Evolutionary conservation across 495 filamentous ascomycete species (phyloP), one percentile per base, ranked within the genome.

Genomic region (Penicillium paxilli): DNA sequence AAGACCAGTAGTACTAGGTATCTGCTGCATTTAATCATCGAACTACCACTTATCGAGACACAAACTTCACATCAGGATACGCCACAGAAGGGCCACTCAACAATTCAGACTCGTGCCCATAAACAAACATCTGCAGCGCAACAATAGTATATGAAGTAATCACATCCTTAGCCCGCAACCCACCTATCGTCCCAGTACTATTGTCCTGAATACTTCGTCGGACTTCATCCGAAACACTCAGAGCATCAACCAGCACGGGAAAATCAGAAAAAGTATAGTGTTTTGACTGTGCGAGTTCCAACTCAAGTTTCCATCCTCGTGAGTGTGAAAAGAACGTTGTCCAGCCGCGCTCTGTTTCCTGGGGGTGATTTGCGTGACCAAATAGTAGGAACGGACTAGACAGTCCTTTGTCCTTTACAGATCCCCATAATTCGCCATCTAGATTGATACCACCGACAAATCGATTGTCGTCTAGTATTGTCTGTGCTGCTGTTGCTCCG

Each of bases 221-320:
- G n/a, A 14, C 48, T n/a, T 28, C 48, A 19, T 41, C 48, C 14
- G 48, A 40, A 14, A 51, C 22, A 42, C 35, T 30, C 19, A 51
- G 19, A n/a, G 48, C 32, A 42, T 51, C 48, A 22, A 41, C 26
- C 35, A 19, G 84, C 86, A 3, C 86, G 82, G 49, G 88, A 75
- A 54, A 49, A 44, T 72, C 69, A 19, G 63, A 54, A 44, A 72
- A 67, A 9, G 58, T 57, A 37, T 66, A 55, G 42, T 71, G 67
- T 24, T 49, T 19, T 19, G 58, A 49, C 44, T 64, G 49, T 30
- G 52, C 51, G 26, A 70, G 35, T 30, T 57, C 38, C 19, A 72
- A 44, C 42, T 64, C 59, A 52, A 61, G 62, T 49, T 66, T 73
- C 52, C 46, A 58, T 32, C 58, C 67, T 14, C 45, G 51, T 20